phyloP scores from a whole-genome alignment of 352 stramenopile species.

The Thraustotheca clavata region DNA sequence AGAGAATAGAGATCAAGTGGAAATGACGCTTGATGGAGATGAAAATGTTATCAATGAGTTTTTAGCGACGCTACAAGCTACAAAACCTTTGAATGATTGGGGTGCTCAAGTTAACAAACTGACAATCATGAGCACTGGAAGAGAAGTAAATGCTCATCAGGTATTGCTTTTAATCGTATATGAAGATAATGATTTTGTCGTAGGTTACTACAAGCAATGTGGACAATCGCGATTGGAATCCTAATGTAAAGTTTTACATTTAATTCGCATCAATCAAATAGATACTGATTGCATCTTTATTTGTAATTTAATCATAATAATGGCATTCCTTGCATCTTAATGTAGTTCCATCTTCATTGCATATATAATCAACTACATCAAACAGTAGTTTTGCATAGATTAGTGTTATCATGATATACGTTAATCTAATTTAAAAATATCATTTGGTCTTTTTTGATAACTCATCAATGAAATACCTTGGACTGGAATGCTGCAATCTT shows the following conservation, averaged over 20 bases:
- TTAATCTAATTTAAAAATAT: too few species aligned
- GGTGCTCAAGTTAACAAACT: conserved; percentile 31
- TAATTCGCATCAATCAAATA: too few species aligned
- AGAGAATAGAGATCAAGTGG: conserved; percentile 35
- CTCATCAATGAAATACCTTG: too few species aligned
- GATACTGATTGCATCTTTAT: too few species aligned
- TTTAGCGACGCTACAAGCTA: conserved; percentile 34
- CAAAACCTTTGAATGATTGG: conserved; percentile 58
- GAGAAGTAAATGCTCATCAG: conserved; percentile 33
- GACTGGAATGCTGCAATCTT: too few species aligned
- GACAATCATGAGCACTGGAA: conserved; percentile 23
- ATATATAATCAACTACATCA: too few species aligned
- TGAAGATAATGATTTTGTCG: conserved; percentile 31
- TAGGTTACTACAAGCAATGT: conserved; percentile 69
- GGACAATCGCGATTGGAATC: conserved; percentile 46
- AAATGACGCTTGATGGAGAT: conserved; percentile 48
- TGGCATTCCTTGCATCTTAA: too few species aligned
- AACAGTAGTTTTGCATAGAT: too few species aligned
- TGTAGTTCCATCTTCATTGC: too few species aligned
- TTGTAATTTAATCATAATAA: too few species aligned
- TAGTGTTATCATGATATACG: too few species aligned
- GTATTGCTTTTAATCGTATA: conserved; percentile 14
- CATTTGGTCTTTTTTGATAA: too few species aligned
- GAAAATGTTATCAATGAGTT: conserved; percentile 35
- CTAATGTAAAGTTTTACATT: conserved; percentile 68